phyloP scores from a whole-genome alignment of 192 early-diverging fungal genomes.

The Podila horticola region DNA sequence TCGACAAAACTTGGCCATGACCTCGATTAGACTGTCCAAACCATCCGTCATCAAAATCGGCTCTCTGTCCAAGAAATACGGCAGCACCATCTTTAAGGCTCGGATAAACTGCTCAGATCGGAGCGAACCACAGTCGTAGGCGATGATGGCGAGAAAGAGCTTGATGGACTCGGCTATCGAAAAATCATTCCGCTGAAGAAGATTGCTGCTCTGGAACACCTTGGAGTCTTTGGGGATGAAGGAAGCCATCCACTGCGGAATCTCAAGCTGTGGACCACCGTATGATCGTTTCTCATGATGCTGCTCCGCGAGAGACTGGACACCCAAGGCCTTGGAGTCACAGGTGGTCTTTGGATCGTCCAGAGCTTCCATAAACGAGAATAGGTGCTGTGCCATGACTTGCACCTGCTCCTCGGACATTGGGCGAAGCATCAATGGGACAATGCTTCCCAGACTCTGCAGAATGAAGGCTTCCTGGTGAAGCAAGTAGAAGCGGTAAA shows the following conservation, averaged over 20 bases:
- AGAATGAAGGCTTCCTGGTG: constrained; percentile 70
- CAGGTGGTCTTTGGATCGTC: constrained; percentile 22
- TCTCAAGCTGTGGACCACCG: constrained; percentile 42
- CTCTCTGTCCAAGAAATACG: constrained; percentile 44
- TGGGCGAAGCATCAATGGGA: constrained; percentile 56
- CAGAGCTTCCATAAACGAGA: constrained; percentile 59
- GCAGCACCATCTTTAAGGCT: constrained; percentile 51
- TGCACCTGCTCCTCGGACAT: constrained; percentile 46
- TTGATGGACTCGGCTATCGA: constrained; percentile 61
- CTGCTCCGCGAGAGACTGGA: constrained; percentile 32
- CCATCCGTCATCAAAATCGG: constrained; percentile 52
- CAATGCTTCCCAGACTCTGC: constrained; percentile 62
- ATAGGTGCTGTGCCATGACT: constrained; percentile 57
- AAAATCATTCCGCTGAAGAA: constrained; percentile 50
- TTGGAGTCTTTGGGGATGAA: constrained; percentile 47
- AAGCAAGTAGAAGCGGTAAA: constrained; percentile 60
- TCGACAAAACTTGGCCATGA: constrained; percentile 59
- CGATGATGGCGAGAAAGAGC: constrained; percentile 68
- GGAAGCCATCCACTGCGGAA: constrained; percentile 42
- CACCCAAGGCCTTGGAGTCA: constrained; percentile 43
- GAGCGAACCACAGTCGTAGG: constrained; percentile 62
- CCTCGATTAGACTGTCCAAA: constrained; percentile 59
- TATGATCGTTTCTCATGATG: constrained; percentile 21
- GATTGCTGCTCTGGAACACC: constrained; percentile 34
- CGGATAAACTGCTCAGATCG: constrained; percentile 68